phyloP scores from a whole-genome alignment of 2,329 filamentous ascomycete species.

The Ophiosphaerella herpotricha region DNA sequence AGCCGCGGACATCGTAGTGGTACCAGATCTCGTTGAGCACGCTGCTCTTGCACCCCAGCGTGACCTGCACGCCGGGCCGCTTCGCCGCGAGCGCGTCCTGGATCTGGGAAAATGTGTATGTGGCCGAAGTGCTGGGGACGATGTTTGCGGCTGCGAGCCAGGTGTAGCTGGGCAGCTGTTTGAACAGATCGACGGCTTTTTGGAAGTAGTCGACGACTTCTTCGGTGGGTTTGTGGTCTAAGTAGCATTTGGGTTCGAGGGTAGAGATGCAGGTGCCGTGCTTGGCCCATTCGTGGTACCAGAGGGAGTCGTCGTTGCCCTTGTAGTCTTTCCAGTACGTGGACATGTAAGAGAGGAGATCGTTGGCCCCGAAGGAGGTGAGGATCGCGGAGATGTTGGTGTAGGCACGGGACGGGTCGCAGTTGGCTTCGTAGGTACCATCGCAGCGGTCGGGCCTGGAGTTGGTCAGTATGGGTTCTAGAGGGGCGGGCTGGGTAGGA shows the following conservation, averaged over 20 bases:
- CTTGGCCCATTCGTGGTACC: slow-evolving; percentile 74
- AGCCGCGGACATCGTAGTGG: slow-evolving; percentile 66
- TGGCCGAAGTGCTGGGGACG: slow-evolving; percentile 57
- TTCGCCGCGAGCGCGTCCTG: slow-evolving; percentile 60
- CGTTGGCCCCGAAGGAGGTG: slow-evolving; percentile 56
- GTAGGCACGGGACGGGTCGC: slow-evolving; percentile 66
- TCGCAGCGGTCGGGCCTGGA: slow-evolving; percentile 62
- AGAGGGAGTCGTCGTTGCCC: slow-evolving; percentile 67
- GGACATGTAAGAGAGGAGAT: slow-evolving; percentile 68
- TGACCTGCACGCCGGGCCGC: slow-evolving; percentile 60
- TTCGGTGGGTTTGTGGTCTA: slow-evolving; percentile 59
- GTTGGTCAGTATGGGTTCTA: background rate
- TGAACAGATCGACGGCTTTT: slow-evolving; percentile 67
- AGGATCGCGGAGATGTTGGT: slow-evolving; percentile 69
- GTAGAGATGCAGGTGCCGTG: slow-evolving; percentile 77
- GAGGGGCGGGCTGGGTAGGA: no score
- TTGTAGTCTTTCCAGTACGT: slow-evolving; percentile 73
- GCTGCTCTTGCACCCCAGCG: slow-evolving; percentile 61
- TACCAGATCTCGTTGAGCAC: slow-evolving; percentile 62
- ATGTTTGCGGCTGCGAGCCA: slow-evolving; percentile 66
- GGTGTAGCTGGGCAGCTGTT: slow-evolving; percentile 67
- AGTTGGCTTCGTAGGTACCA: slow-evolving; percentile 69
- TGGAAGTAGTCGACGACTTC: slow-evolving; percentile 74
- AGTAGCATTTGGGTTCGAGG: slow-evolving; percentile 67
- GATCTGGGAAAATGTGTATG: slow-evolving; percentile 64